A percentile compares a stretch with the other conserved stretches of the same genome.
Evolutionary conservation across 768 basidiomycete species (phyloP).

Genomic region (Lanmaoa rubissima): DNA sequence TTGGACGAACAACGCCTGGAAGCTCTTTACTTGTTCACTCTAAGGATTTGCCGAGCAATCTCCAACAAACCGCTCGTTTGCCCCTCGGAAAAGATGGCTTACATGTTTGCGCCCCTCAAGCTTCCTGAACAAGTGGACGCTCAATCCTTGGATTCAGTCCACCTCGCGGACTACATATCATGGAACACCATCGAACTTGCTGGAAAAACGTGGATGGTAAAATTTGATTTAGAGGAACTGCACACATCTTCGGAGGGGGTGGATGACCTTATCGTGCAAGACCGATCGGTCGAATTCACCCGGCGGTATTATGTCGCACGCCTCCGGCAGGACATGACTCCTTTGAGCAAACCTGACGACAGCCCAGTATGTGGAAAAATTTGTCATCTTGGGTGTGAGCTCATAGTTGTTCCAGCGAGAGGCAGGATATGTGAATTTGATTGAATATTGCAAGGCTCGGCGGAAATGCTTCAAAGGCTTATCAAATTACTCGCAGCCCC

Average conservation of each 20-base stretch:
- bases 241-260: conserved; percentile 36
- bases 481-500: conserved; percentile 60
- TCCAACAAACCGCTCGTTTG: conserved; percentile 70
- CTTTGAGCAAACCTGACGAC: conserved; percentile 66
- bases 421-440: conserved; percentile 52
- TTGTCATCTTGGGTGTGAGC: not conserved
- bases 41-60: conserved; percentile 58
- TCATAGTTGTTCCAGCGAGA: conserved; percentile 49
- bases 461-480: conserved; percentile 63
- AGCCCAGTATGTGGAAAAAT: conserved; percentile 49
- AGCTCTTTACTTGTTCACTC: conserved; percentile 57
- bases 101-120: conserved; percentile 65
- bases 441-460: conserved; percentile 65
- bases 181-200: conserved; percentile 63
- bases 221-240: conserved; percentile 42
- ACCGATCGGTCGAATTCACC: conserved; percentile 74
- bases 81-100: conserved; percentile 51
- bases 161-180: conserved; percentile 48
- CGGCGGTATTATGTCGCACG: conserved; percentile 58
- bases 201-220: conserved; percentile 49
- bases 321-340: conserved; percentile 66
- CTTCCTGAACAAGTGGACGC: conserved; percentile 29
- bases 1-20: conserved; percentile 46
- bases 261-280: conserved; percentile 69
- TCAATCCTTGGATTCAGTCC: conserved; percentile 19